phyloP scores from a whole-genome alignment of 306 rosid species.

The Quercus agrifolia region DNA sequence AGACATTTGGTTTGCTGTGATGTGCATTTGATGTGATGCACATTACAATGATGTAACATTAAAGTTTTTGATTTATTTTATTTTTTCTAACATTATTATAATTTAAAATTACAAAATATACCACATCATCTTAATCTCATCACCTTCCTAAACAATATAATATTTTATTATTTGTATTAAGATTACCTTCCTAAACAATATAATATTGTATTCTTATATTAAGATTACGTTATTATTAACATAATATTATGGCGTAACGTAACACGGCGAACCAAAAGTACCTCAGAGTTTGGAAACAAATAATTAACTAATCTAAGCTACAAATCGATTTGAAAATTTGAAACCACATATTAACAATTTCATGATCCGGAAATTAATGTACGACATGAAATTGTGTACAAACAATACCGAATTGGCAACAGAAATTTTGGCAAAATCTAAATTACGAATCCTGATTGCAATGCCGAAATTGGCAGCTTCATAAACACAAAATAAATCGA shows the following conservation, averaged over 20 bases:
- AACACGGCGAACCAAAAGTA: too few relatives aligned
- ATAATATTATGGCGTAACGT: too few relatives aligned
- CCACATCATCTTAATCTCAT: too few relatives aligned
- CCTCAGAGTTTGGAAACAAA: background rate
- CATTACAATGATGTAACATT: fast-evolving
- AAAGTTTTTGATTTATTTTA: too few relatives aligned
- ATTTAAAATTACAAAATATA: too few relatives aligned
- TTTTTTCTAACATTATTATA: too few relatives aligned
- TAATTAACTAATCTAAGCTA: background rate
- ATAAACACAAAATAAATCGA: background rate
- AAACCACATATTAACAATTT: background rate
- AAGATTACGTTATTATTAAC: too few relatives aligned
- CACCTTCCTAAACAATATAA: fast-evolving
- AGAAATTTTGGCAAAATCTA: background rate
- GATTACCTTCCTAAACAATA: too few relatives aligned
- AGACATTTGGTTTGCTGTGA: fast-evolving
- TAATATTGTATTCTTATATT: too few relatives aligned
- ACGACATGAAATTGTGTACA: too few relatives aligned
- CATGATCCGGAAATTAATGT: background rate
- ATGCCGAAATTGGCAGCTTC: background rate
- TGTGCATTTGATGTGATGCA: fast-evolving
- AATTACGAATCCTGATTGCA: background rate
- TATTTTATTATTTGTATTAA: fast-evolving
- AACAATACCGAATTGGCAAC: background rate
- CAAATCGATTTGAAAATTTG: background rate